A percentile compares a stretch with the other conserved stretches of the same genome.
These are phyloP conservation scores for Annona squamosa DNA, from an alignment of 164 flowering plant genomes.

Conservation along the genomic window DNA sequence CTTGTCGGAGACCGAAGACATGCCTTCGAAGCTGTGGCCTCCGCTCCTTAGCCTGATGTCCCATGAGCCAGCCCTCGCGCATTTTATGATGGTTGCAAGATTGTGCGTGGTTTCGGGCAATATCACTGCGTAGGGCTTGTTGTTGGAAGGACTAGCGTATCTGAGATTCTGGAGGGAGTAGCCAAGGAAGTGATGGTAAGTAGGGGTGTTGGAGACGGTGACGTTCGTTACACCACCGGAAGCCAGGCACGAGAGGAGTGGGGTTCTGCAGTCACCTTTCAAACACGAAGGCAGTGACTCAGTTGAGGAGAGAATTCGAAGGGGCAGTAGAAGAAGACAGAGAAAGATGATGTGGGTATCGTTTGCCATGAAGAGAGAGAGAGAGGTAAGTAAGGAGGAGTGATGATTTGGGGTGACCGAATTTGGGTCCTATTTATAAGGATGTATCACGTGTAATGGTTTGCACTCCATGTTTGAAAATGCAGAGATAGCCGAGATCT, in stretches of 20 bases:
- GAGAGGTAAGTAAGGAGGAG: background rate
- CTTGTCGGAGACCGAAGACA: conserved; percentile 13
- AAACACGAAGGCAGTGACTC: no score
- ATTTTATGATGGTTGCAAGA: conserved; percentile 1
- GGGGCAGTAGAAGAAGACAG: background rate
- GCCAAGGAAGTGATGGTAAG: conserved; percentile 3
- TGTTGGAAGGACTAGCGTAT: background rate
- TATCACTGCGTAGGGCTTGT: conserved; percentile 4
- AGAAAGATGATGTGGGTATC: background rate
- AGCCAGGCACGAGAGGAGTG: conserved; percentile 12
- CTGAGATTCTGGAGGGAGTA: conserved; percentile 12
- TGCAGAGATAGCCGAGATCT: no score
- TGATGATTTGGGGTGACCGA: no score
- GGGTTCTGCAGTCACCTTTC: background rate
- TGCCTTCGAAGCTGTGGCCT: conserved; percentile 19
- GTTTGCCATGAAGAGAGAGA: background rate
- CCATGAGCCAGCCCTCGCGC: conserved; percentile 9
- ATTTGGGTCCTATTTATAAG: no score
- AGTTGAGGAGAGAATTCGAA: background rate
- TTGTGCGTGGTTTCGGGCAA: conserved; percentile 8
- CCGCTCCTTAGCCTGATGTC: conserved; percentile 16
- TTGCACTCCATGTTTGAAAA: no score
- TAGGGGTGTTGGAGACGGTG: conserved; percentile 3
- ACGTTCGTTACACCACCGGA: conserved; percentile 17
- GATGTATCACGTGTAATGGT: no score